Evolutionary conservation across 805 yeast genomes (phyloP).

Genomic region (Lipomyces spencermartinsiae): DNA sequence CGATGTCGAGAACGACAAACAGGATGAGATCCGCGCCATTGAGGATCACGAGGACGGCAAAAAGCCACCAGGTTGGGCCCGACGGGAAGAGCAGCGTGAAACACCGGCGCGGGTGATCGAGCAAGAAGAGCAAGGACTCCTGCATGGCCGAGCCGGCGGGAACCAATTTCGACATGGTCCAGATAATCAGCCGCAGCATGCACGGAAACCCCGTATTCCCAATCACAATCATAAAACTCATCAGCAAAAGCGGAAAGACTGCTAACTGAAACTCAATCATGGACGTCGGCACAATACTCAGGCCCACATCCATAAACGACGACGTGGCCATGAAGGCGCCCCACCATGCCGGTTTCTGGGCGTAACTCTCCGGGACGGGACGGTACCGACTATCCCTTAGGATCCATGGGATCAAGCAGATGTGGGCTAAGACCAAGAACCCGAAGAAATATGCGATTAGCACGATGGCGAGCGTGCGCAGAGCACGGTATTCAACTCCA

Average conservation of each 20-base stretch:
- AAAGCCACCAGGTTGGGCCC: conserved; percentile 94
- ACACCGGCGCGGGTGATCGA: conserved; percentile 97
- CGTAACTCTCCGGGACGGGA: conserved; percentile 56
- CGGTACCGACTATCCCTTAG: conserved; percentile 52
- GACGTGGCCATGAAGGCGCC: conserved; percentile 83
- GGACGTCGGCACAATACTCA: conserved; percentile 80
- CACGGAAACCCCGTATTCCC: conserved; percentile 98
- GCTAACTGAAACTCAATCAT: conserved; percentile 70
- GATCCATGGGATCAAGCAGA: conserved; percentile 59
- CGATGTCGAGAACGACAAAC: conserved; percentile 78
- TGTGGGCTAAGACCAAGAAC: conserved; percentile 67
- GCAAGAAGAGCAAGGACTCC: conserved; percentile 82
- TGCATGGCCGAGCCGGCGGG: conserved; percentile 55
- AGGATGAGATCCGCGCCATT: conserved; percentile 81
- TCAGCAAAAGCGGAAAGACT: conserved; percentile 66
- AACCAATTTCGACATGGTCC: conserved; percentile 74
- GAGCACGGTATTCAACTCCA: conserved; percentile 94
- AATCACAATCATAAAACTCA: conserved; percentile 75
- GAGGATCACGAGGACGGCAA: conserved; percentile 71
- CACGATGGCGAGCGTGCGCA: conserved; percentile 73
- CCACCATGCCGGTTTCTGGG: conserved; percentile 89
- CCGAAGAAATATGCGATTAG: conserved; percentile 75
- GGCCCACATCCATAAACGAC: conserved; percentile 84
- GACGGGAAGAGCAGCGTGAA: conserved; percentile 91
- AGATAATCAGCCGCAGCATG: conserved; percentile 76